Percentiles rank a stretch among this genome's conserved stretches.
Conservation (phyloP, 306 rosid genomes). For the Amphicarpaea edgeworthii region DNA sequence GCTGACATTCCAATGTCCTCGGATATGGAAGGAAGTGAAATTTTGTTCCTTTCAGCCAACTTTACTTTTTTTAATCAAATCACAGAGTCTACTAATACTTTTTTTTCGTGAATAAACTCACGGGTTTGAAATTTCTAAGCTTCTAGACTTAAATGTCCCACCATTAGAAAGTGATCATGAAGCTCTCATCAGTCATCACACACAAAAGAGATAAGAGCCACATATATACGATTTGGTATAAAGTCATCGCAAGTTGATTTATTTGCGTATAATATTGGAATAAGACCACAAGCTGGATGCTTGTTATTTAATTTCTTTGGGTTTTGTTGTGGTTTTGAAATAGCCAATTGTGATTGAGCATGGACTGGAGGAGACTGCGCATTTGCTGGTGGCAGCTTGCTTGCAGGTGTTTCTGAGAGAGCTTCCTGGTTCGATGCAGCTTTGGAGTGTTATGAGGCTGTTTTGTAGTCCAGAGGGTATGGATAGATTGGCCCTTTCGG, state of each 20-base stretch:
- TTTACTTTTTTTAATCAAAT: too few species aligned
- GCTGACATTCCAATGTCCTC: neutral
- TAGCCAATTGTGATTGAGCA: neutral
- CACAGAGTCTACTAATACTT: too few species aligned
- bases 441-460: neutral
- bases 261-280: neutral
- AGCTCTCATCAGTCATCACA: neutral
- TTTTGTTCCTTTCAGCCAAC: neutral
- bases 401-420: conserved; percentile 4
- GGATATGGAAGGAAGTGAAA: neutral
- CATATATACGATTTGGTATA: neutral
- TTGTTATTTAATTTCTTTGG: neutral
- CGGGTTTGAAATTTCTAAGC: neutral
- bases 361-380: conserved; percentile 4
- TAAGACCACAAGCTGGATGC: conserved; percentile 12
- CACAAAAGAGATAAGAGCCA: neutral
- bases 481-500: conserved; percentile 10
- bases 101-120: neutral
- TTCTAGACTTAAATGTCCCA: neutral
- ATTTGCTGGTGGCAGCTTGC: conserved; percentile 11
- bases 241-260: conserved; percentile 15
- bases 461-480: neutral
- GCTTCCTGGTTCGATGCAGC: neutral
- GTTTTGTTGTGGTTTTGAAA: neutral
- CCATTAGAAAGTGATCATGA: neutral